A percentile compares a stretch with the other conserved stretches of the same genome.
These are phyloP conservation scores for Ceratobasidium sp. DNA, from an alignment of 1,284 basidiomycete species.

Conservation along the genomic window DNA sequence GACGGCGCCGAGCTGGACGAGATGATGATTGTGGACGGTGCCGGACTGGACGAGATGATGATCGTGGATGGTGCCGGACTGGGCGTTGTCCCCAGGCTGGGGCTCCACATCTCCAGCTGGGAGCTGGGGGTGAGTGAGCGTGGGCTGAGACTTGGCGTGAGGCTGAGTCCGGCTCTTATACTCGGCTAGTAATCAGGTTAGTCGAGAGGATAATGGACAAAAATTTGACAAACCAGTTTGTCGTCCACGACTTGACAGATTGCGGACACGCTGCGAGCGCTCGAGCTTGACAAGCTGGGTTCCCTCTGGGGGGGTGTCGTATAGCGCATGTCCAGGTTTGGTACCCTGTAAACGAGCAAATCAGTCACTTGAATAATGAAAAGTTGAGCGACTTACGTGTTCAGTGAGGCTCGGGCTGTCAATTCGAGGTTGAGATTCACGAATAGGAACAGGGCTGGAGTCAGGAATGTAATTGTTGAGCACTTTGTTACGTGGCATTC, in stretches of 20 bases:
- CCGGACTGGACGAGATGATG: too few relatives aligned
- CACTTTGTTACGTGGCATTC: not conserved
- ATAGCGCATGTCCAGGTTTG: not conserved
- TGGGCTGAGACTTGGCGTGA: not conserved
- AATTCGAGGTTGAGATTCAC: conserved; percentile 11
- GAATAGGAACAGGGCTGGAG: conserved; percentile 15
- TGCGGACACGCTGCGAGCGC: not conserved
- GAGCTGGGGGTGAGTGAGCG: not conserved
- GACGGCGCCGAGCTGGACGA: too few relatives aligned
- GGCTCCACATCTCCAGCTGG: not conserved
- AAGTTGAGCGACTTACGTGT: not conserved
- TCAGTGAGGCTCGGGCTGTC: not conserved
- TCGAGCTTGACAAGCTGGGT: not conserved
- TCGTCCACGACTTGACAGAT: not conserved
- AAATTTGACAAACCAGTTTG: not conserved
- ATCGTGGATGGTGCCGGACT: too few relatives aligned
- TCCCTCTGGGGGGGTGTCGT: not conserved
- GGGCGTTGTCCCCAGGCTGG: too few relatives aligned
- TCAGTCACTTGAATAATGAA: too few relatives aligned
- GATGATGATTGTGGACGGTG: too few relatives aligned
- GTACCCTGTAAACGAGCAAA: not conserved
- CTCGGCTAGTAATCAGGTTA: not conserved
- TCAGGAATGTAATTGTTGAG: not conserved
- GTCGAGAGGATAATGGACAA: not conserved
- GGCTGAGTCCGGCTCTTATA: not conserved